phyloP scores from a whole-genome alignment of 148 eudicot genomes.

The Fagopyrum homotropicum region DNA sequence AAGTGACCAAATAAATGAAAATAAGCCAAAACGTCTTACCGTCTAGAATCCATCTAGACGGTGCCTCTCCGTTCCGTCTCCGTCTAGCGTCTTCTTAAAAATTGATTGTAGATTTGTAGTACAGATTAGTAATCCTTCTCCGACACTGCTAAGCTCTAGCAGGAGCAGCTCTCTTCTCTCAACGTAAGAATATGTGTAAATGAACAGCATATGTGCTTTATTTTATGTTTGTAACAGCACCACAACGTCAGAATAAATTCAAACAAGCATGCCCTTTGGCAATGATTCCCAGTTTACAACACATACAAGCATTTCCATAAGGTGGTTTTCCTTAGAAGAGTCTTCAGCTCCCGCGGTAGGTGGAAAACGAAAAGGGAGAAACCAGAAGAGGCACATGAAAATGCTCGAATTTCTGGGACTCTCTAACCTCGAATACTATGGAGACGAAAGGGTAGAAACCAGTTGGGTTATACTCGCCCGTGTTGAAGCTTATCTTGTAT shows the following conservation, averaged over 20 bases:
- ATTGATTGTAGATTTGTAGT: too few relatives aligned
- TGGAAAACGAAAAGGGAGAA: constrained; percentile 84
- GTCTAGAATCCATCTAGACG: too few relatives aligned
- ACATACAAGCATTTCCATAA: neutral
- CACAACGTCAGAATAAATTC: neutral
- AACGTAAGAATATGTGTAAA: neutral
- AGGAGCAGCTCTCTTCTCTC: too few relatives aligned
- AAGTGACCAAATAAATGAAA: too few relatives aligned
- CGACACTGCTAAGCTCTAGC: too few relatives aligned
- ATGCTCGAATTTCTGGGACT: constrained; percentile 78
- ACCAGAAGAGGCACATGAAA: constrained; percentile 92
- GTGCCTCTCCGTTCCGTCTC: too few relatives aligned
- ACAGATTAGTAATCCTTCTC: too few relatives aligned
- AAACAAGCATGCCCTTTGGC: neutral
- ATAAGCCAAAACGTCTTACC: too few relatives aligned
- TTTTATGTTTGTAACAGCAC: too few relatives aligned
- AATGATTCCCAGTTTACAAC: constrained; percentile 4
- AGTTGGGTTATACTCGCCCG: constrained; percentile 53
- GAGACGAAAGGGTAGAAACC: constrained; percentile 85
- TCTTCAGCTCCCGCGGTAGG: constrained; percentile 83
- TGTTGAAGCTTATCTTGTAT: constrained; percentile 80
- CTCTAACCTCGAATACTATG: constrained; percentile 71
- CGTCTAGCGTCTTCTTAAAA: too few relatives aligned
- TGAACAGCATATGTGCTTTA: neutral
- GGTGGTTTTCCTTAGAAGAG: neutral